Evolutionary conservation across 257 asterid genomes (phyloP), one percentile per base, ranked within the genome.

Genomic region (Penstemon barbatus): DNA sequence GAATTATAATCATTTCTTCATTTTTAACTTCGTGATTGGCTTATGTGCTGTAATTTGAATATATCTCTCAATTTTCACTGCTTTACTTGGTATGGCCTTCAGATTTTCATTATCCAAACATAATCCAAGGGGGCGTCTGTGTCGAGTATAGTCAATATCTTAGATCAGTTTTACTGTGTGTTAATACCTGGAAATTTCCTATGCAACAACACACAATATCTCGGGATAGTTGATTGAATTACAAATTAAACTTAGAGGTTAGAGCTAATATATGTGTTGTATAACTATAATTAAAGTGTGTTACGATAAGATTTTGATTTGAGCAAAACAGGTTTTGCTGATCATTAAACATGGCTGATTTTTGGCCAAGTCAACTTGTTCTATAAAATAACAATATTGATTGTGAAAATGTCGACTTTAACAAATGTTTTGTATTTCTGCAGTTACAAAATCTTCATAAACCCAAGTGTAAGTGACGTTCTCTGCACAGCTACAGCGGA

Each of bases 401-500:
- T 15, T 68, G n/a, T 57, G 9, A 7, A 33, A 43, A 38, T 52
- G 7, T n/a, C 1, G 37, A 53, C 39, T 37, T 46, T 78, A 64
- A 71, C 43, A 10, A 19, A 6, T 68, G 7, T 38, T 15, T 15
- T 63, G 25, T 78, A 36, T 50, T 7, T 66, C 36, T 78, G 86
- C 97, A 94, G 99, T 70, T 94, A 94, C 85, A 94, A 94, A 80
- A 84, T 94, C 68, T 94, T 94, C 73, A 85, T 94, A 71, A 94
- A 94, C 65, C 99, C 99, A 43, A 94, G 99, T 61, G 80, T 91
- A n/a, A 94, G 99, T 54, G 98, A 91, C 50, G 99, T 94, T 61
- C 97, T 94, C 46, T 94, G 99, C 78, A 94, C 99, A 1, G 99
- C 99, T 54, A 94, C 99, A 48, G 99, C 99, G 0, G 99, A 94